A percentile compares a stretch with the other conserved stretches of the same genome.
Conservation (phyloP, 768 basidiomycete genomes). For the Mycena rebaudengoi region DNA sequence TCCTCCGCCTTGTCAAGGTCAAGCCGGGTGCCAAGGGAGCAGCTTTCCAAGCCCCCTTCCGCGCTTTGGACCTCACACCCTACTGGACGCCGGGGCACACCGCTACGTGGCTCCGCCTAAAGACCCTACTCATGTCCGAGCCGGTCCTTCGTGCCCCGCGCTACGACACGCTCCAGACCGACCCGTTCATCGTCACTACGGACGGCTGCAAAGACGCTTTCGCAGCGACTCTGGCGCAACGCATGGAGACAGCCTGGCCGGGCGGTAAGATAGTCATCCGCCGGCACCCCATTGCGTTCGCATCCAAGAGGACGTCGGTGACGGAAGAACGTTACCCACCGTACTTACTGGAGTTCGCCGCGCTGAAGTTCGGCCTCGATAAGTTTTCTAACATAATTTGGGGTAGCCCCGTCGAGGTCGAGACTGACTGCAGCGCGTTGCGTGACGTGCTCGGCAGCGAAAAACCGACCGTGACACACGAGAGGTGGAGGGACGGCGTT, state of each 20-base stretch:
- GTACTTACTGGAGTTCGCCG: too few relatives aligned
- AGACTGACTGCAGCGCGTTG: constrained; percentile 45
- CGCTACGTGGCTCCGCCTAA: too few relatives aligned
- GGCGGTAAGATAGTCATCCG: constrained; percentile 25
- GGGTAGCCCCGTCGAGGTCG: too few relatives aligned
- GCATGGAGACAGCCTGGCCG: constrained; percentile 18
- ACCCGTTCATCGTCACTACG: constrained; percentile 42
- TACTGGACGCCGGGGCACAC: constrained; percentile 30
- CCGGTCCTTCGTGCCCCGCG: too few relatives aligned
- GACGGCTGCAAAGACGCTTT: constrained; percentile 45
- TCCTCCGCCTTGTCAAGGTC: not conserved
- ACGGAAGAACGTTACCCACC: constrained; percentile 36
- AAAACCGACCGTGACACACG: too few relatives aligned
- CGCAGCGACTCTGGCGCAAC: constrained; percentile 40
- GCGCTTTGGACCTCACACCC: not conserved
- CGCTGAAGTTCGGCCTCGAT: too few relatives aligned
- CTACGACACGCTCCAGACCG: too few relatives aligned
- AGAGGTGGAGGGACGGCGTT: constrained; percentile 40
- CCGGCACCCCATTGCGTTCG: constrained; percentile 38
- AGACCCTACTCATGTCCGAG: too few relatives aligned
- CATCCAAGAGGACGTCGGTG: constrained; percentile 39
- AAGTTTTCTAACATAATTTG: too few relatives aligned
- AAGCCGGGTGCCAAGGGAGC: not conserved
- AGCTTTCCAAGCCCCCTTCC: not conserved
- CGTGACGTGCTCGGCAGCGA: constrained; percentile 33